Evolutionary conservation across 371 early-diverging fungal species (phyloP).

Genomic region (Basidiobolus heterosporus): DNA sequence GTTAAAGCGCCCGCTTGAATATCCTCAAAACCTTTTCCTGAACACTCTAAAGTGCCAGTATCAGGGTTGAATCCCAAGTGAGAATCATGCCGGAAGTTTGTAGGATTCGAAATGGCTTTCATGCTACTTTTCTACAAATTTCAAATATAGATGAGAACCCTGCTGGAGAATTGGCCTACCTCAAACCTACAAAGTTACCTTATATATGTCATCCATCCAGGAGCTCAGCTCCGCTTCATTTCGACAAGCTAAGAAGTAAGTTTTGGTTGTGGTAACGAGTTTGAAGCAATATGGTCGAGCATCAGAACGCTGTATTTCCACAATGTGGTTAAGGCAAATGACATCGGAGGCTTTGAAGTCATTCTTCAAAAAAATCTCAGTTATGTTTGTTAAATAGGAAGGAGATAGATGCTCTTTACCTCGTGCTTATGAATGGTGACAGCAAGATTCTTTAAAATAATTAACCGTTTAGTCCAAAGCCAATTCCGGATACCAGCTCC

Average conservation of each 20-base stretch:
- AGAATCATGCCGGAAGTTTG: slow-evolving; percentile 67
- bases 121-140: slow-evolving; percentile 18
- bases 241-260: slow-evolving; percentile 69
- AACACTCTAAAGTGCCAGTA: slow-evolving; percentile 71
- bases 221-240: slow-evolving; percentile 88
- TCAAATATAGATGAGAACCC: slow-evolving; percentile 7
- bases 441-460: slow-evolving; percentile 74
- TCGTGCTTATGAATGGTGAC: slow-evolving; percentile 87
- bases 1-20: slow-evolving; percentile 80
- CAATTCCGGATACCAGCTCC: slow-evolving; percentile 76
- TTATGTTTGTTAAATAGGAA: neutral
- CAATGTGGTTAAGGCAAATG: slow-evolving; percentile 76
- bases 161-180: too few species aligned
- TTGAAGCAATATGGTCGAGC: slow-evolving; percentile 78
- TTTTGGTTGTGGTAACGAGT: slow-evolving; percentile 66
- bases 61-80: slow-evolving; percentile 77
- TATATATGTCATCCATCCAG: slow-evolving; percentile 91
- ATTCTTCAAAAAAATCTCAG: slow-evolving; percentile 21
- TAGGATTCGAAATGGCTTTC: slow-evolving; percentile 56
- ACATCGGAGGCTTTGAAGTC: slow-evolving; percentile 53
- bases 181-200: too few species aligned
- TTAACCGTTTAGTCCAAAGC: slow-evolving; percentile 87
- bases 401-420: slow-evolving; percentile 20
- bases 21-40: slow-evolving; percentile 79
- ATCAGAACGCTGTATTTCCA: slow-evolving; percentile 62